Conservation (phyloP, 2,329 filamentous ascomycete genomes). For the Neophaeococcomyces aloes region DNA sequence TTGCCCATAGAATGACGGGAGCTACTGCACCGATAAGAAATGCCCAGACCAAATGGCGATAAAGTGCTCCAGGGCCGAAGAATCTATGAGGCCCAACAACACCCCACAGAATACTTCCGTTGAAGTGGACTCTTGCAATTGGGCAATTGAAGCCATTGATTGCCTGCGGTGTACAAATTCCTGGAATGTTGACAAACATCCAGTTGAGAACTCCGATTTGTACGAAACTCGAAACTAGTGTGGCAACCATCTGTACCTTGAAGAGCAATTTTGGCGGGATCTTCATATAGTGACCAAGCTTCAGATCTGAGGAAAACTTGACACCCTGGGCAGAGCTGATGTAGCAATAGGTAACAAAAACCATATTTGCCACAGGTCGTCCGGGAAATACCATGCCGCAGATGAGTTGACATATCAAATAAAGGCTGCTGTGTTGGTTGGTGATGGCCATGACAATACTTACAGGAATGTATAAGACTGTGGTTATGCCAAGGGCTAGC, state of each 20-base stretch:
- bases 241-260: constrained; percentile 48
- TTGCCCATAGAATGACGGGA: constrained; percentile 63
- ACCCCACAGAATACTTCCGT: constrained; percentile 81
- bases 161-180: constrained; percentile 68
- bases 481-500: constrained; percentile 65
- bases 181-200: constrained; percentile 71
- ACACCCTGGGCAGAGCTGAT: constrained; percentile 81
- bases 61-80: constrained; percentile 65
- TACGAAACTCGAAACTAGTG: constrained; percentile 61
- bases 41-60: constrained; percentile 67
- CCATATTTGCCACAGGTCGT: constrained; percentile 82
- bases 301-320: constrained; percentile 79
- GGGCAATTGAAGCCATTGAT: constrained; percentile 82
- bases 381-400: constrained; percentile 75
- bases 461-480: constrained; percentile 76
- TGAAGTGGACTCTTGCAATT: constrained; percentile 79
- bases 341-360: constrained; percentile 84
- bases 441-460: constrained; percentile 90
- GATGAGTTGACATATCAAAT: constrained; percentile 75
- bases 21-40: constrained; percentile 67
- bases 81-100: constrained; percentile 74
- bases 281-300: constrained; percentile 57
- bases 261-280: constrained; percentile 53
- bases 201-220: constrained; percentile 81
- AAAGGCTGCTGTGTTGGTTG: constrained; percentile 78